Base-by-base conservation (phyloP, 345 rosid species). In the Boechera stricta region DNA sequence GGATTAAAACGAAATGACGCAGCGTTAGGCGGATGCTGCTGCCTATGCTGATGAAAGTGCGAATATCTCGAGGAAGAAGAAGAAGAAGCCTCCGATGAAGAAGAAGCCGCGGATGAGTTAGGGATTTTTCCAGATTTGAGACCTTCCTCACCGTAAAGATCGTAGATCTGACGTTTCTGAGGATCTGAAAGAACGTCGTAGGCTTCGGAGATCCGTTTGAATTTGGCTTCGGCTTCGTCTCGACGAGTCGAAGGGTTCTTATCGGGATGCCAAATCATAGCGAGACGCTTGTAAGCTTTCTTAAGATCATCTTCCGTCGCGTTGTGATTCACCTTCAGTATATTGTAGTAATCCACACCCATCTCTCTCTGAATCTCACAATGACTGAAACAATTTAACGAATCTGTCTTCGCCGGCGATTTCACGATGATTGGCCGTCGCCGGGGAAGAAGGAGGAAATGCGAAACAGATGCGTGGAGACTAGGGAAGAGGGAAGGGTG, bases 211-310 rank as follows among this genome's bases (percentile, higher is more conserved):
- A 94, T 90, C 79, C 85, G 93, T 80, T 94, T 94, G 88, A 91
- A 94, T 77, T 91, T 94, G 60, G 93, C 87, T 55, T 94, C 96
- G 0, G 98, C 97, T 65, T 94, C 97, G 7, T 82, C 81, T 18
- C 97, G 32, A 67, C 72, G 79, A 32, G 80, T 29, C 2, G 92
- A 64, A 24, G 97, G 98, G 81, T 90, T 89, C 86, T 94, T 94
- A 68, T 94, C 98, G 1, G 98, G 98, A 81, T 94, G 98, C 98
- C 98, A 94, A 35, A 92, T 92, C 97, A 90, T 92, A 4, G 97
- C 97, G 4, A 94, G 87, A 45, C 98, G 81, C 82, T 87, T 90
- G 89, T 94, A 92, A 16, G 98, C 85, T 79, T 86, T 94, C 76
- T 86, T 89, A 16, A 94, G 89, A 69, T 92, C 98, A 5, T 92